Conservation (phyloP, 2,329 filamentous ascomycete genomes). For the Pseudocercospora pini-densiflorae region DNA sequence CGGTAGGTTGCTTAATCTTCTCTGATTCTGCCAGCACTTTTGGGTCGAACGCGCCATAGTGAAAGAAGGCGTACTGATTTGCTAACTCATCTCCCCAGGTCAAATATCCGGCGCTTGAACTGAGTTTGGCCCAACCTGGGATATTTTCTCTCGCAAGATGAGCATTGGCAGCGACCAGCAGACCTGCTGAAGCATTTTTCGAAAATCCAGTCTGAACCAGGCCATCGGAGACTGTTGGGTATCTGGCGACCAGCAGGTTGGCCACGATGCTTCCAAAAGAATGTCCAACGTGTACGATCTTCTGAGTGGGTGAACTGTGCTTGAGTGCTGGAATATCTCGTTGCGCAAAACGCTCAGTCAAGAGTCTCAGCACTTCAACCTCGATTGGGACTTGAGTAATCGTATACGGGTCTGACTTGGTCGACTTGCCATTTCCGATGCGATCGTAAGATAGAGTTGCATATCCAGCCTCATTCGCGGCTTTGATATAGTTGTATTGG, state of each 20-base stretch:
- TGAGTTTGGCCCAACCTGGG: conserved; percentile 20
- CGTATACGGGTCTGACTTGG: conserved; percentile 22
- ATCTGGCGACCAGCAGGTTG: conserved; percentile 17
- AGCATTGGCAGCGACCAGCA: conserved; percentile 15
- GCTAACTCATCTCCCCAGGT: conserved; percentile 25
- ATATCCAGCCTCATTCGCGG: conserved; percentile 24
- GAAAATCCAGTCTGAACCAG: conserved; percentile 31
- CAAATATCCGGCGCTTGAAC: conserved; percentile 19
- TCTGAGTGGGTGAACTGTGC: conserved; percentile 11
- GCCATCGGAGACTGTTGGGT: conserved; percentile 24
- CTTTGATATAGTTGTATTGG: conserved; percentile 27
- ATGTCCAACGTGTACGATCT: conserved; percentile 31
- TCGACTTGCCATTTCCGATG: conserved; percentile 26
- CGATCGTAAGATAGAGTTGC: conserved; percentile 28
- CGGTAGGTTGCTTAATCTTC: conserved; percentile 41
- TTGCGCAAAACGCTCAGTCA: conserved; percentile 25
- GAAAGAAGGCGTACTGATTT: conserved; percentile 43
- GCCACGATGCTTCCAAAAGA: conserved; percentile 25
- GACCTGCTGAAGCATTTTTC: neutral
- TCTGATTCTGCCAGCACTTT: conserved; percentile 39
- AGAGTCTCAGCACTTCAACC: conserved; percentile 18
- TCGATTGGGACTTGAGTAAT: conserved; percentile 25
- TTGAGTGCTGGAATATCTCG: conserved; percentile 18
- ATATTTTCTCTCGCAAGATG: conserved; percentile 25
- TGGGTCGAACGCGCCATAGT: conserved; percentile 34